These are phyloP conservation scores for Xerocomus spinulosus DNA, from an alignment of 768 basidiomycete species.

Conservation along the genomic window DNA sequence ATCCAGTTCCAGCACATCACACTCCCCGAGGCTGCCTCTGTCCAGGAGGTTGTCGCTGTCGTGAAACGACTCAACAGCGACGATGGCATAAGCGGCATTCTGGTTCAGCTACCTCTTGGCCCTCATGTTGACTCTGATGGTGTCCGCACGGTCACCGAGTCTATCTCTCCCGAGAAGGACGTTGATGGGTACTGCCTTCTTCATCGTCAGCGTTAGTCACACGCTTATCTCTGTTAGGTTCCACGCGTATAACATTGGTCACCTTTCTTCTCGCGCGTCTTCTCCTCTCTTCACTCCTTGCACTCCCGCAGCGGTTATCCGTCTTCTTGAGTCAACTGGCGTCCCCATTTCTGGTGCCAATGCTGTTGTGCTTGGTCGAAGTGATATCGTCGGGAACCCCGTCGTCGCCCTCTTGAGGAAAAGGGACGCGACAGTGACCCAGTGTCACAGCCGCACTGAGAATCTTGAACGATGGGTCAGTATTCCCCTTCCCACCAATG, in stretches of 20 bases:
- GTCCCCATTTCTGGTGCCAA: slow-evolving; percentile 71
- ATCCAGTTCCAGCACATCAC: slow-evolving; percentile 80
- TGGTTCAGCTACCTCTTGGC: slow-evolving; percentile 94
- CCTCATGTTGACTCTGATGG: slow-evolving; percentile 75
- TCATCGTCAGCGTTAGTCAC: background rate
- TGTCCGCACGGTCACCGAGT: slow-evolving; percentile 91
- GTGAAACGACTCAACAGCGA: slow-evolving; percentile 85
- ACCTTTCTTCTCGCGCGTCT: slow-evolving; percentile 85
- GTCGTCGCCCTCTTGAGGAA: slow-evolving; percentile 87
- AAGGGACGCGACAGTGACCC: slow-evolving; percentile 93
- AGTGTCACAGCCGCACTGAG: slow-evolving; percentile 90
- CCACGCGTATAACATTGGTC: slow-evolving; percentile 97
- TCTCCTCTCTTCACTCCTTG: slow-evolving; percentile 90
- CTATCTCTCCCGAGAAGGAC: slow-evolving; percentile 90
- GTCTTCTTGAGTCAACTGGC: slow-evolving; percentile 84
- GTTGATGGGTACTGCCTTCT: slow-evolving; percentile 76
- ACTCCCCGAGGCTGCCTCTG: slow-evolving; percentile 61
- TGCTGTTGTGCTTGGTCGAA: slow-evolving; percentile 91
- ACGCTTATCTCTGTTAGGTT: slow-evolving; percentile 51
- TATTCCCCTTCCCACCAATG: slow-evolving; percentile 10
- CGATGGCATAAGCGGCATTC: slow-evolving; percentile 75
- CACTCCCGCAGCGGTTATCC: slow-evolving; percentile 91
- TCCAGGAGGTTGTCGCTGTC: slow-evolving; percentile 68
- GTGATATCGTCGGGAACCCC: slow-evolving; percentile 96
- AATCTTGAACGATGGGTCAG: slow-evolving; percentile 75